Conservation (phyloP, 768 basidiomycete species). For the Termitomyces sp. region DNA sequence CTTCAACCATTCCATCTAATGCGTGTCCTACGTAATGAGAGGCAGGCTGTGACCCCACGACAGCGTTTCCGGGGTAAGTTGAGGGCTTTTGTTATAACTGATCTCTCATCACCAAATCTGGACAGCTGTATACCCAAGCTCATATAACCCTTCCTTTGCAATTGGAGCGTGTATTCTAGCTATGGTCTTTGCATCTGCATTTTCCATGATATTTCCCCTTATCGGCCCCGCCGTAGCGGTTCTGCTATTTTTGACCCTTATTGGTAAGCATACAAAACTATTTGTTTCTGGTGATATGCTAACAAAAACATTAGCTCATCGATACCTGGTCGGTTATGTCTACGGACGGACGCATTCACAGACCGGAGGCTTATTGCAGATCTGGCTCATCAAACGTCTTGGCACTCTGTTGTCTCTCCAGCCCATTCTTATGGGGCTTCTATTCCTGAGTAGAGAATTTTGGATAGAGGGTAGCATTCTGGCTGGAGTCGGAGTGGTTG, state of each 20-base stretch:
- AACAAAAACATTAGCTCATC: constrained; percentile 48
- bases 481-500: constrained; percentile 45
- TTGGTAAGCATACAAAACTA: constrained; percentile 41
- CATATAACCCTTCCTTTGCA: constrained; percentile 65
- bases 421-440: constrained; percentile 69
- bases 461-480: constrained; percentile 72
- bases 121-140: constrained; percentile 62
- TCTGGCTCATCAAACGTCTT: constrained; percentile 72
- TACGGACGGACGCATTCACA: constrained; percentile 68
- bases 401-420: constrained; percentile 68
- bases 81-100: neutral
- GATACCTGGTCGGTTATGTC: constrained; percentile 74
- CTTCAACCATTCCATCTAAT: constrained; percentile 67
- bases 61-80: constrained; percentile 70
- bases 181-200: constrained; percentile 66
- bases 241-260: constrained; percentile 57
- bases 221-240: constrained; percentile 66
- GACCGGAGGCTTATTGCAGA: constrained; percentile 67
- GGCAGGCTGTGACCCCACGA: constrained; percentile 63
- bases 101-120: constrained; percentile 3
- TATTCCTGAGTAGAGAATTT: constrained; percentile 57
- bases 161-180: constrained; percentile 61
- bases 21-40: constrained; percentile 49
- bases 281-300: neutral
- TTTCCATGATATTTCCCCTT: constrained; percentile 72